phyloP scores from a whole-genome alignment of 345 rosid genomes.

The Stellera chamaejasme region DNA sequence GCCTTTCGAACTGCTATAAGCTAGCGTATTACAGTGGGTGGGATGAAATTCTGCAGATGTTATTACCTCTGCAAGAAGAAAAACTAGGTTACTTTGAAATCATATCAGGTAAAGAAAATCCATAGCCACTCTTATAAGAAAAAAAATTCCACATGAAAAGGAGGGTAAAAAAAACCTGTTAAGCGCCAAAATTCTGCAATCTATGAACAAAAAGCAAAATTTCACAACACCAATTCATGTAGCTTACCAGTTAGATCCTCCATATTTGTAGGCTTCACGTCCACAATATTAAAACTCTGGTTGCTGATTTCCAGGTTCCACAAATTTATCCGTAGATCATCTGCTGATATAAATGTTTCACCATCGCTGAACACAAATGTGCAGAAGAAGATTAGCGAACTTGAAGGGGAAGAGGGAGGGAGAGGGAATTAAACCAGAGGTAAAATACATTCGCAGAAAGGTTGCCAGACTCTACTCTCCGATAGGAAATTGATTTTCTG shows the following conservation, averaged over 20 bases:
- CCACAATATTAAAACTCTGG: slow-evolving; percentile 61
- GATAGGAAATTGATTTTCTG: too few species aligned
- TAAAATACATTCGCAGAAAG: neutral
- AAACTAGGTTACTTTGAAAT: slow-evolving; percentile 4
- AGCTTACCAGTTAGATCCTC: slow-evolving; percentile 63
- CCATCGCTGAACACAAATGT: slow-evolving; percentile 38
- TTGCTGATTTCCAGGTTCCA: slow-evolving; percentile 73
- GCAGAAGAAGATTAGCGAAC: slow-evolving; percentile 13
- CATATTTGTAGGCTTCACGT: slow-evolving; percentile 65
- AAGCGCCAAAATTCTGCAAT: neutral
- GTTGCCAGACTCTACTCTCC: neutral
- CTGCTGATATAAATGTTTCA: slow-evolving; percentile 69
- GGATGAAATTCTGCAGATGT: slow-evolving; percentile 99
- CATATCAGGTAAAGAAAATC: slow-evolving; percentile 3
- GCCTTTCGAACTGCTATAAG: slow-evolving; percentile 99
- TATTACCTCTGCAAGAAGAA: slow-evolving; percentile 77
- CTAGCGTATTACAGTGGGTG: slow-evolving; percentile 82
- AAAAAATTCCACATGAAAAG: neutral
- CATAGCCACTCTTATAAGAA: neutral
- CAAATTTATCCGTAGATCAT: slow-evolving; percentile 60
- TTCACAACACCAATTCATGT: slow-evolving; percentile 3
- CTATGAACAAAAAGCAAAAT: neutral
- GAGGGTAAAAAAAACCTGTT: neutral
- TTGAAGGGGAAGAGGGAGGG: too few species aligned
- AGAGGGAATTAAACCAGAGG: too few species aligned